These are phyloP conservation scores for Apiotrichum sp. DNA, from an alignment of 1,284 basidiomycete genomes.

Conservation along the genomic window DNA sequence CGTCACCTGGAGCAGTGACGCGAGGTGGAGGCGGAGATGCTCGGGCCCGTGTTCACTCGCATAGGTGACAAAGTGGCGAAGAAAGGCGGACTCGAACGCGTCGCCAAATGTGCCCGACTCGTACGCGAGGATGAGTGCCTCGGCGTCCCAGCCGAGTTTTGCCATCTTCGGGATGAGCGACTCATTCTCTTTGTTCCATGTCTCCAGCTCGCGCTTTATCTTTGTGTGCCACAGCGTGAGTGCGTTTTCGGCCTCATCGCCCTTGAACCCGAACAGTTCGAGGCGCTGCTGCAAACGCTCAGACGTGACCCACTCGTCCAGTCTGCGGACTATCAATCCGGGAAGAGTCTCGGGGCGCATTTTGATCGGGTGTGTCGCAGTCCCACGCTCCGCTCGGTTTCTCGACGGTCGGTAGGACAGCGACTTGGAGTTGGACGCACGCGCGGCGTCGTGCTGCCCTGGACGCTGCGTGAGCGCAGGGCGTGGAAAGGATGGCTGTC, in stretches of 20 bases:
- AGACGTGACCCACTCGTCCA: constrained; percentile 27
- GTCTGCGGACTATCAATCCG: constrained; percentile 15
- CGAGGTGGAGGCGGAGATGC: constrained; percentile 25
- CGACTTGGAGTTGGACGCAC: too few relatives aligned
- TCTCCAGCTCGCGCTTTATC: background rate
- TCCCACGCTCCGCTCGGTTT: background rate
- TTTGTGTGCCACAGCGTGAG: constrained; percentile 5
- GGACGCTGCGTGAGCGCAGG: too few relatives aligned
- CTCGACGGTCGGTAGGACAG: background rate
- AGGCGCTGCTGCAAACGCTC: constrained; percentile 21
- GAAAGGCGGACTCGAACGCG: constrained; percentile 27
- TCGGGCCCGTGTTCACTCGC: constrained; percentile 4
- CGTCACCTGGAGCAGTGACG: constrained; percentile 36
- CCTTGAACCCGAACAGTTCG: constrained; percentile 24
- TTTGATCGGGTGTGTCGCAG: background rate
- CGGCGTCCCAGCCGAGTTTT: constrained; percentile 23
- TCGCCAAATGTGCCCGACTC: constrained; percentile 19
- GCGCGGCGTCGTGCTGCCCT: background rate
- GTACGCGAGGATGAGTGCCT: constrained; percentile 24
- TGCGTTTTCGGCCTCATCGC: constrained; percentile 5
- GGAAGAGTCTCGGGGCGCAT: constrained; percentile 6
- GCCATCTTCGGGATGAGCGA: constrained; percentile 9
- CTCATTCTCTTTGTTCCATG: constrained; percentile 6
- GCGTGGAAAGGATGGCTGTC: background rate
- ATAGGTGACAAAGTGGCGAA: constrained; percentile 27